These are phyloP conservation scores for Pythium graminicola DNA, from an alignment of 352 stramenopile genomes.

Conservation along the genomic window DNA sequence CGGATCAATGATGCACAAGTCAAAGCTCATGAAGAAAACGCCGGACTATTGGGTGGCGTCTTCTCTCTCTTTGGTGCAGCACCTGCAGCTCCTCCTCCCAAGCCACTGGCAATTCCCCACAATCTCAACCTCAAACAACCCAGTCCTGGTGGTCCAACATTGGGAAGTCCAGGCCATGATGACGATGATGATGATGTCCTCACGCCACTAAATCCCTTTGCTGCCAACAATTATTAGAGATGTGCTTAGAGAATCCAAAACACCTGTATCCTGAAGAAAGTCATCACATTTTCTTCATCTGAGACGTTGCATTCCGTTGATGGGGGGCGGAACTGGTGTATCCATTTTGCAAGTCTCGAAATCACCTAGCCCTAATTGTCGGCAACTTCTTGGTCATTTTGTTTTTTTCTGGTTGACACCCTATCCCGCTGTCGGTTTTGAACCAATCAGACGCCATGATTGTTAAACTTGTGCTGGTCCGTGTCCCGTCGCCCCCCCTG, in stretches of 20 bases:
- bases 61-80: conserved; percentile 63
- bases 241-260: neutral
- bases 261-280: neutral
- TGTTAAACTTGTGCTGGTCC: conserved; percentile 13
- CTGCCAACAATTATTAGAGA: conserved; percentile 23
- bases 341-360: conserved; percentile 7
- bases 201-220: conserved; percentile 60
- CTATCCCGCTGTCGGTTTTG: neutral
- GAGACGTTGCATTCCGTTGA: neutral
- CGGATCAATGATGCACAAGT: conserved; percentile 41
- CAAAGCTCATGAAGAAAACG: conserved; percentile 30
- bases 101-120: conserved; percentile 44
- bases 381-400: too few species aligned
- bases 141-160: conserved; percentile 18
- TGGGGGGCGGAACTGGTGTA: neutral
- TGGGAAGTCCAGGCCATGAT: conserved; percentile 27
- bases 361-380: neutral
- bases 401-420: too few species aligned
- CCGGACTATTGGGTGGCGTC: conserved; percentile 56
- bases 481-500: neutral
- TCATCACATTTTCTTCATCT: neutral
- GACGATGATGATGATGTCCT: conserved; percentile 46
- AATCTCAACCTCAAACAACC: conserved; percentile 33
- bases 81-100: conserved; percentile 30
- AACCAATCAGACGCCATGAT: conserved; percentile 5